Conservation (phyloP, 1,284 basidiomycete species). For the Cutaneotrichosporon cavernicola region DNA sequence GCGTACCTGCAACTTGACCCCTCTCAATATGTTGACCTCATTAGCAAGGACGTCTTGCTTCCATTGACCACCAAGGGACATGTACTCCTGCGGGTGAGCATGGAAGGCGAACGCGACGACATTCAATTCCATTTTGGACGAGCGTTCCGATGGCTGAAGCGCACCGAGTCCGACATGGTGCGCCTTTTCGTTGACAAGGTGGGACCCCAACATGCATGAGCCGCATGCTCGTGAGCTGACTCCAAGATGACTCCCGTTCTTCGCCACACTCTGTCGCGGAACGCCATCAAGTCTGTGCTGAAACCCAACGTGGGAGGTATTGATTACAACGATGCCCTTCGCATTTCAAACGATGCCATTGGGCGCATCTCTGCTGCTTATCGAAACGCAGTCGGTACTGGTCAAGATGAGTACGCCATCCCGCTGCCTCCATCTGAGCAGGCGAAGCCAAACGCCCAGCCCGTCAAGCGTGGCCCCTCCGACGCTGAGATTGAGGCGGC, state of each 20-base stretch:
- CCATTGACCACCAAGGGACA: conserved; percentile 77
- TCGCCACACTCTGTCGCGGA: conserved; percentile 79
- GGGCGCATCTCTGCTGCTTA: conserved; percentile 76
- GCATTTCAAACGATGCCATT: conserved; percentile 55
- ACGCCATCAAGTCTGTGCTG: conserved; percentile 71
- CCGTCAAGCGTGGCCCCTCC: conserved; percentile 64
- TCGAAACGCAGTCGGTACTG: conserved; percentile 65
- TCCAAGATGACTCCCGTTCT: conserved; percentile 89
- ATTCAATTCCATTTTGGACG: conserved; percentile 97
- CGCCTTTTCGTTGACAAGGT: conserved; percentile 97
- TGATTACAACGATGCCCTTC: conserved; percentile 67
- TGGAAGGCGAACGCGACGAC: conserved; percentile 99
- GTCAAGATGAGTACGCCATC: conserved; percentile 65
- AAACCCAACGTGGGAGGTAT: conserved; percentile 58
- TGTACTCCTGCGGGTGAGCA: conserved; percentile 83
- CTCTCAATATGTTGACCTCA: conserved; percentile 78
- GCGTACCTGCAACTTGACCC: conserved; percentile 92
- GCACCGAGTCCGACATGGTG: conserved; percentile 94
- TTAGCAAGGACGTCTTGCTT: conserved; percentile 89
- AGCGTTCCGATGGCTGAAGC: conserved; percentile 89
- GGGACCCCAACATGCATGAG: conserved; percentile 57
- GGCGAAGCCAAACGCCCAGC: conserved; percentile 42
- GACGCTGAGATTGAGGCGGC: conserved; percentile 95
- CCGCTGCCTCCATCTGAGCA: conserved; percentile 67
- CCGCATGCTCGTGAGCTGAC: neutral